phyloP scores from a whole-genome alignment of 169 alveolate genomes.

The Babesia sp. region DNA sequence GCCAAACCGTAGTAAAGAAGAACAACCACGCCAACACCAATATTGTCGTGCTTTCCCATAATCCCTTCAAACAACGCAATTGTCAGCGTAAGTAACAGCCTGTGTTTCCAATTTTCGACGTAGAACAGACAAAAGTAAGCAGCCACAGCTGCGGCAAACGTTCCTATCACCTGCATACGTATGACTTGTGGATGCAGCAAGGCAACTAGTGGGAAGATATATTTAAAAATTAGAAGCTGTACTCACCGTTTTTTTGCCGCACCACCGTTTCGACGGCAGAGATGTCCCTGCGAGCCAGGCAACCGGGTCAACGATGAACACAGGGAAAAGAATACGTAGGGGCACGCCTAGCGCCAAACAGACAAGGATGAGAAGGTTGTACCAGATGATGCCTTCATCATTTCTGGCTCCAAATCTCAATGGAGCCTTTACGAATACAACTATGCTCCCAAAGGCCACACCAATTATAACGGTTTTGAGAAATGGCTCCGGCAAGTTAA shows the following conservation, averaged over 20 bases:
- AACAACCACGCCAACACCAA: slow-evolving; percentile 32
- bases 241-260: slow-evolving; percentile 59
- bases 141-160: slow-evolving; percentile 28
- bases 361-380: slow-evolving; percentile 31
- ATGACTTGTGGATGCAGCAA: not conserved
- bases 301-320: slow-evolving; percentile 60
- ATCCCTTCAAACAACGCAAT: slow-evolving; percentile 39
- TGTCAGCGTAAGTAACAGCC: slow-evolving; percentile 15
- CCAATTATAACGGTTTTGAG: slow-evolving; percentile 4
- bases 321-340: slow-evolving; percentile 43
- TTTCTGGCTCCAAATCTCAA: slow-evolving; percentile 37
- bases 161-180: slow-evolving; percentile 34
- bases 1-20: slow-evolving; percentile 28
- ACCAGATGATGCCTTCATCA: slow-evolving; percentile 56
- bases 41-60: slow-evolving; percentile 34
- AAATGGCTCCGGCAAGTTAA: slow-evolving; percentile 30
- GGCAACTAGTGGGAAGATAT: not conserved
- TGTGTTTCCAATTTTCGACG: slow-evolving; percentile 12
- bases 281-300: slow-evolving; percentile 41
- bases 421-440: slow-evolving; percentile 25
- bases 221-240: not conserved
- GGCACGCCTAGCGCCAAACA: slow-evolving; percentile 25
- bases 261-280: slow-evolving; percentile 25
- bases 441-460: slow-evolving; percentile 32
- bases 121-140: slow-evolving; percentile 35